A percentile compares a stretch with the other conserved stretches of the same genome.
Evolutionary conservation across 2,329 filamentous ascomycete genomes (phyloP).

Genomic region (Emmonsiellopsis sp.): DNA sequence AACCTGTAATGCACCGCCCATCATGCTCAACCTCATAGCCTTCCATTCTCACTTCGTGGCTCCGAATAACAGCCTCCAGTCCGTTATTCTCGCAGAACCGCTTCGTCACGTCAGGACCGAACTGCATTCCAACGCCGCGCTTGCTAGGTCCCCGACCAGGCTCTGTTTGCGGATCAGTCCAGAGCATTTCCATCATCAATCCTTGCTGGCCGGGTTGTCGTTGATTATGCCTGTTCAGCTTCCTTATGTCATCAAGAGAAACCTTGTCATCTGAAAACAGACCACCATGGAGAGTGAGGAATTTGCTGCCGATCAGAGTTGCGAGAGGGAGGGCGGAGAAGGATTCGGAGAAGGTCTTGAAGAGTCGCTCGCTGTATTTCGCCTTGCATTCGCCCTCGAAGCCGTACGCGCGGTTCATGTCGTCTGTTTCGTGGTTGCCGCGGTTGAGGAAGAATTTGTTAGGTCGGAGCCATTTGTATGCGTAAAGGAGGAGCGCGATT

Average conservation of each 20-base stretch:
- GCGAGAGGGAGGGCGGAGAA: constrained; percentile 91
- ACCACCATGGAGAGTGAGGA: constrained; percentile 85
- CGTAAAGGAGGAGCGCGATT: constrained; percentile 84
- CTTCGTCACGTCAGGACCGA: constrained; percentile 93
- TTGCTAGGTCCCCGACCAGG: constrained; percentile 90
- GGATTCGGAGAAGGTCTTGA: constrained; percentile 96
- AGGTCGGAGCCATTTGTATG: constrained; percentile 92
- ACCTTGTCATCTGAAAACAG: constrained; percentile 91
- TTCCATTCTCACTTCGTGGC: constrained; percentile 97
- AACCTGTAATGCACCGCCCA: constrained; percentile 87
- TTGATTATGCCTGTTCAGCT: constrained; percentile 82
- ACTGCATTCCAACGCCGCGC: constrained; percentile 90
- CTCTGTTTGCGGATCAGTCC: constrained; percentile 87
- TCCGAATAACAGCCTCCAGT: constrained; percentile 88
- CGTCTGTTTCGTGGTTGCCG: constrained; percentile 97
- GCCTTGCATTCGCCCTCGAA: constrained; percentile 98
- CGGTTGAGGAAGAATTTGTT: constrained; percentile 88
- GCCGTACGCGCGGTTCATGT: constrained; percentile 98
- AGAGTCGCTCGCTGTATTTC: constrained; percentile 92
- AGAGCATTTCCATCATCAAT: constrained; percentile 99
- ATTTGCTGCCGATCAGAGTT: constrained; percentile 84
- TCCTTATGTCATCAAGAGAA: constrained; percentile 86
- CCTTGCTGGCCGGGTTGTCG: constrained; percentile 87
- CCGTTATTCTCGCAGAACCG: constrained; percentile 94
- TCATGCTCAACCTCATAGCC: constrained; percentile 98